Evolutionary conservation across 169 alveolate species (phyloP), one percentile per base, ranked within the genome.

Genomic region (Plasmodium cynomolgi): DNA sequence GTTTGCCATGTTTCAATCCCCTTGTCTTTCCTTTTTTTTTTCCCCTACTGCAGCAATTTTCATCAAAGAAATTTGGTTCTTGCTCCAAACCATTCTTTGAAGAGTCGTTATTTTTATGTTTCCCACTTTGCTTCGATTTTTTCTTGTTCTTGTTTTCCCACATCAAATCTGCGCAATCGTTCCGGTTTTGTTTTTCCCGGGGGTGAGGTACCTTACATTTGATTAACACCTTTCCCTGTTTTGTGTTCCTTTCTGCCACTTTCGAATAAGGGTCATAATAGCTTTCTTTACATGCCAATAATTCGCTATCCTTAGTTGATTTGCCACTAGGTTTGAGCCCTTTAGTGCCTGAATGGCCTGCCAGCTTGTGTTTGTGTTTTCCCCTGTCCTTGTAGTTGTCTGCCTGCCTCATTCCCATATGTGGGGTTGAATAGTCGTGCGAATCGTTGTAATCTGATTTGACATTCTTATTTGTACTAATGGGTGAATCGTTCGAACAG

Each of bases 1-100:
- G n/a, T 29, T 44, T 44, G 39, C 20, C 39, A 3, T 50, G 29
- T 33, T 3, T 84, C 39, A 75, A 84, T 73, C 79, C 20, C 7
- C 79, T 50, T 29, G 31, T 75, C 20, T 47, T 56, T 33, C 33
- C 34, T 74, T 84, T 75, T 41, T 84, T 74, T 31, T 84, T 84
- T 34, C 50, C 58, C 13, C 56, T 44, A 44, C 62, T 84, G 26
- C 23, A 73, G 9, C 29, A 74, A 20, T 17, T 29, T 41, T 74
- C 93, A 73, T 44, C 79, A 74, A 83, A 26, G 58, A 47, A 29
- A 29, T 50, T 84, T 15, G 3, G n/a, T 4, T 47, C 84, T 29
- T 84, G 13, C 20, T 74, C 68, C 81, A 39, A 20, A 84, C 79
- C 29, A 74, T 39, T 62, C 13, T 84, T 84, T 74, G 39, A 17